Base-by-base conservation (phyloP, 106 monocot species). In the Acorus calamus region DNA sequence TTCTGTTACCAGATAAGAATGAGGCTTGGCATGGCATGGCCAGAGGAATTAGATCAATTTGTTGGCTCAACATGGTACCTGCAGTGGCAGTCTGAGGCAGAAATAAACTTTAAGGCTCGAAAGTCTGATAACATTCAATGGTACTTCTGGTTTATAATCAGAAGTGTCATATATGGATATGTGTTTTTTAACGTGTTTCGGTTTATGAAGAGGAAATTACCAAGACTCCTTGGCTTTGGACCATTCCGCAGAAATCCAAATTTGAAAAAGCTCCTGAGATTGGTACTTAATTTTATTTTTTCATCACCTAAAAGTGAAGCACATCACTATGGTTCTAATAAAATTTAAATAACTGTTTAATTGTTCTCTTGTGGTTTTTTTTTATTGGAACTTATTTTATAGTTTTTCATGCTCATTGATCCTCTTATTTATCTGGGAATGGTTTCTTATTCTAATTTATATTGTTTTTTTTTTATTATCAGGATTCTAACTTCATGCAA, bases 21-120 rank as follows among this genome's bases (percentile, higher is more conserved):
- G 83, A 71, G 70, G 13, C 69, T 91, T 64, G 91, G 91, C 44
- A 83, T 91, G 91, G 86, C 81, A 11, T 91, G 91, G 91, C 86
- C 91, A 65, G 86, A 91, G 70, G 91, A 86, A 81, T 81, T 69
- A 61, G 71, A 86, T 77, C 86, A 91, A 69, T 76, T 83, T 77
- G 86, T 84, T 52, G 91, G 73, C 8, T 79, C 86, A 53, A 84
- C 86, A 61, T 91, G 91, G 91, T 91, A 83, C 71, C 73, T 91
- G 52, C 73, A 86, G 76, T 91, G 91, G 91, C 91, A 91, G 60
- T 78, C 86, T 49, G 81, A 84, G 62, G 86, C 91, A 42, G 86
- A 91, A 81, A 62, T 83, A 8, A 86, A 76, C 76, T 71, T 76
- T 55, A 78, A 41, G 67, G 62, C 76, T 54, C 80, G 86, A 53